phyloP scores from a whole-genome alignment of 345 rosid species.

The Pugionium dolabratum region DNA sequence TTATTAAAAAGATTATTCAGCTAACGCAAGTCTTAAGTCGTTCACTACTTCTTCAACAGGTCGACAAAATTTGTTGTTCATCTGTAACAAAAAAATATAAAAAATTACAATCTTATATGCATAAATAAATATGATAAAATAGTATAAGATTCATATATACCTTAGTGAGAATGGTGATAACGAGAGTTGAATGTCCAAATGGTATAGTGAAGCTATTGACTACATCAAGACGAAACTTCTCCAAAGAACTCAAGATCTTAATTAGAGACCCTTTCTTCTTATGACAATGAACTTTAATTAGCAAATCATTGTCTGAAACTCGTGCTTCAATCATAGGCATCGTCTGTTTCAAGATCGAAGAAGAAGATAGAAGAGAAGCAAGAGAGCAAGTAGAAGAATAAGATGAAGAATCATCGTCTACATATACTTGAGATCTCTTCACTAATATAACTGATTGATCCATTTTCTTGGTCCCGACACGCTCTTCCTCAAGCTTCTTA shows the following conservation, averaged over 20 bases:
- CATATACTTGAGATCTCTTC: constrained; percentile 53
- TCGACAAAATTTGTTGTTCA: constrained; percentile 29
- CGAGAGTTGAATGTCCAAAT: constrained; percentile 63
- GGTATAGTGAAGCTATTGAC: constrained; percentile 56
- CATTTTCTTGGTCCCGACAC: constrained; percentile 41
- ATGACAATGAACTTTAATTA: constrained; percentile 62
- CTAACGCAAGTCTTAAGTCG: constrained; percentile 37
- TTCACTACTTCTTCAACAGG: constrained; percentile 41
- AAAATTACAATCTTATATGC: neutral
- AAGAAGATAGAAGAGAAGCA: constrained; percentile 25
- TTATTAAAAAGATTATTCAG: constrained; percentile 12
- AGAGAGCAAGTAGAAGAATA: constrained; percentile 48
- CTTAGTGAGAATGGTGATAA: constrained; percentile 62
- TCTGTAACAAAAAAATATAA: constrained; percentile 17
- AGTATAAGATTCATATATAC: constrained; percentile 33
- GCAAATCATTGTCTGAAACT: constrained; percentile 55
- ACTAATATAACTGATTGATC: constrained; percentile 59
- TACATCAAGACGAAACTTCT: constrained; percentile 53
- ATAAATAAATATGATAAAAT: no score
- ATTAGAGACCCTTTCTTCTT: constrained; percentile 49
- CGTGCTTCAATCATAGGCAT: constrained; percentile 74
- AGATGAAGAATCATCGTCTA: constrained; percentile 49
- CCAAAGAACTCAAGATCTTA: constrained; percentile 53
- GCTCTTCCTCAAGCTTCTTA: constrained; percentile 53
- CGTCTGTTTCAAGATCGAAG: constrained; percentile 27